Base-by-base conservation (phyloP, 75 land plant genomes). In the Picea glauca region DNA sequence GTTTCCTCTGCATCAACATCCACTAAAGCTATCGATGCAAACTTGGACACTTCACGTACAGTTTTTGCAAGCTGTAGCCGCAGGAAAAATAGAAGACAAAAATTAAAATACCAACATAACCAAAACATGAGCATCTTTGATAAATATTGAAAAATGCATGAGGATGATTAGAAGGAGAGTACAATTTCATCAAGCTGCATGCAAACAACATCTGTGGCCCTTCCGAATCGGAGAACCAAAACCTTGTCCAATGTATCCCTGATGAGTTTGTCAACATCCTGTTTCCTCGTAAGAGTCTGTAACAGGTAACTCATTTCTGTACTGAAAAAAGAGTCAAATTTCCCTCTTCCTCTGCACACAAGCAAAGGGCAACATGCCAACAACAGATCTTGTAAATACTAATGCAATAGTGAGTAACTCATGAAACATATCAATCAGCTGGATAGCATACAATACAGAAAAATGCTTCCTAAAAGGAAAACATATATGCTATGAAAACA, bases 181-280 rank as follows among this genome's bases (percentile, higher is more conserved):
- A 94, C 95, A 76, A 90, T 86, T 62, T 96, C 94, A 72, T 96
- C 98, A 54, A 96, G 92, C 30, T 90, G 93, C 90, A 93, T 93
- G 83, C 94, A 95, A 63, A 80, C 80, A 77, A 81, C 14, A 72
- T 96, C 96, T 40, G 91, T 72, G 46, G 90, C 78, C 13, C 96
- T 85, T 40, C 96, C 98, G 70, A 96, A 90, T 1, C 96, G 89
- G 79, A 96, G 96, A 65, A 96, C 87, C 40, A 96, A 88, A 56
- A 96, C 96, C 77, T 91, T 91, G 84, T 96, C 98, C 6, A 96
- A 76, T 33, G 96, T 96, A 78, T 96, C 90, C 61, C 91, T 78
- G 50, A 96, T 93, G 50, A 86, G 21, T n/a, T 82, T 38, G 77
- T 96, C 98, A 67, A 96, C 88, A 12, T 90, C 96, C 35, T 60